Evolutionary conservation across 2,329 filamentous ascomycete genomes (phyloP).

Genomic region (Drechslera avenae): DNA sequence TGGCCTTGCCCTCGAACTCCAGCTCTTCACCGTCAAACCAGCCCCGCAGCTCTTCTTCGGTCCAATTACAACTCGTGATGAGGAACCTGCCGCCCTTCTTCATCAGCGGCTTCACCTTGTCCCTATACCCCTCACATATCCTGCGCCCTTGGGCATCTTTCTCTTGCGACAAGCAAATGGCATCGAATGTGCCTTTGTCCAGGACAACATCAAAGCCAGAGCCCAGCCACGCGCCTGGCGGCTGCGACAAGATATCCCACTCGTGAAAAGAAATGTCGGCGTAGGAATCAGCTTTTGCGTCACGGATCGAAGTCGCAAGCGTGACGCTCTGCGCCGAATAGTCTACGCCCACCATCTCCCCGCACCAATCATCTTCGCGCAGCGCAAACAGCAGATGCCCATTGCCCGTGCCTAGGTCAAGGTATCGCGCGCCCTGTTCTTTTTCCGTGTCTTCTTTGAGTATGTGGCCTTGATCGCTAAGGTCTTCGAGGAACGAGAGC

Average conservation of each 20-base stretch:
- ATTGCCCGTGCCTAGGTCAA: conserved; percentile 94
- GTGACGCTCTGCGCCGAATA: conserved; percentile 78
- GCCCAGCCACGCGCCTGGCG: conserved; percentile 60
- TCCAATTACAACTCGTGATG: conserved; percentile 98
- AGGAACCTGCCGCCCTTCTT: conserved; percentile 74
- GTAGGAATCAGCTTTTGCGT: conserved; percentile 36
- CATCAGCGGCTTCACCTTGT: conserved; percentile 70
- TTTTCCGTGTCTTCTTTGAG: conserved; percentile 43
- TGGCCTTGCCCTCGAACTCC: conserved; percentile 68
- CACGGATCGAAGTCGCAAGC: conserved; percentile 69
- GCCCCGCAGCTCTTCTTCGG: conserved; percentile 76
- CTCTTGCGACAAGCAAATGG: conserved; percentile 75
- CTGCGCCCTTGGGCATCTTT: conserved; percentile 59
- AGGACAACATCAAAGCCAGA: conserved; percentile 84
- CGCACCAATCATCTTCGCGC: conserved; percentile 69
- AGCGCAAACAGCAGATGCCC: conserved; percentile 88
- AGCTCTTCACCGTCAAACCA: conserved; percentile 74
- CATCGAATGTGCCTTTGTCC: conserved; percentile 99
- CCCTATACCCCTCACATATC: conserved; percentile 75
- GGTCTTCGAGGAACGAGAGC: conserved; percentile 62
- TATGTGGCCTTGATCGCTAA: conserved; percentile 59
- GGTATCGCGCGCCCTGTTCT: conserved; percentile 55
- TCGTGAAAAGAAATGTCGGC: conserved; percentile 56
- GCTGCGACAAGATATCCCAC: conserved; percentile 57
- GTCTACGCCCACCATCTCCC: conserved; percentile 82